Evolutionary conservation across 345 rosid species (phyloP).

Genomic region (Boechera divaricarpa): DNA sequence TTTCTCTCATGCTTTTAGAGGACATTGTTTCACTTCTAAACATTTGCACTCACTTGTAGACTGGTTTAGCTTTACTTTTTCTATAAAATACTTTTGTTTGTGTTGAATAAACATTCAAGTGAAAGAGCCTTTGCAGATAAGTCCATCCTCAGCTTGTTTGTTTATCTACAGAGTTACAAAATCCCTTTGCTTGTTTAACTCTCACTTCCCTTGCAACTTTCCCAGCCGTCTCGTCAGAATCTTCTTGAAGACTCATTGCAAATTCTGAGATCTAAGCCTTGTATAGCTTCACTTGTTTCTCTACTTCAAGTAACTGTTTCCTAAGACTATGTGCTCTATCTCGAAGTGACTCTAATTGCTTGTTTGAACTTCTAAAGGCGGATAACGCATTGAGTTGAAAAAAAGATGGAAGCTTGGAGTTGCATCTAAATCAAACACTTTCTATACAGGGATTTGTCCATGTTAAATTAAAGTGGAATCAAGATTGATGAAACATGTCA

Average conservation of each 20-base stretch:
- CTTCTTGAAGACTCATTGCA: neutral
- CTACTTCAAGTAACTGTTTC: constrained; percentile 4
- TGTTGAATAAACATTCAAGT: neutral
- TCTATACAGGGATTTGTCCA: too few relatives aligned
- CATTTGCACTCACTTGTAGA: too few relatives aligned
- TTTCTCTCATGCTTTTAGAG: neutral
- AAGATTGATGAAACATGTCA: too few relatives aligned
- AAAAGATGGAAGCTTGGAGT: too few relatives aligned
- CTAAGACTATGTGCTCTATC: neutral
- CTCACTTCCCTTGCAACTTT: neutral
- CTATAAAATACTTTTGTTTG: too few relatives aligned
- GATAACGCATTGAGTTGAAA: too few relatives aligned
- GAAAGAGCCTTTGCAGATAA: neutral
- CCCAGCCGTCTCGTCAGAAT: neutral
- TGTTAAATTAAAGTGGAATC: too few relatives aligned
- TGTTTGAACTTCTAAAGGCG: neutral
- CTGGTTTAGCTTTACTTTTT: too few relatives aligned
- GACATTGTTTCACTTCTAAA: too few relatives aligned
- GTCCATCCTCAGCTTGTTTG: neutral
- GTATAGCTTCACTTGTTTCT: neutral
- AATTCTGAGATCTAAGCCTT: neutral
- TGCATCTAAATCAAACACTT: too few relatives aligned
- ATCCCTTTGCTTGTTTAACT: neutral
- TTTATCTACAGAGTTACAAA: neutral
- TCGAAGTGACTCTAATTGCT: neutral